A percentile compares a stretch with the other conserved stretches of the same genome.
phyloP scores from a whole-genome alignment of 2,329 filamentous ascomycete genomes.

The Aspergillus costaricaensis region DNA sequence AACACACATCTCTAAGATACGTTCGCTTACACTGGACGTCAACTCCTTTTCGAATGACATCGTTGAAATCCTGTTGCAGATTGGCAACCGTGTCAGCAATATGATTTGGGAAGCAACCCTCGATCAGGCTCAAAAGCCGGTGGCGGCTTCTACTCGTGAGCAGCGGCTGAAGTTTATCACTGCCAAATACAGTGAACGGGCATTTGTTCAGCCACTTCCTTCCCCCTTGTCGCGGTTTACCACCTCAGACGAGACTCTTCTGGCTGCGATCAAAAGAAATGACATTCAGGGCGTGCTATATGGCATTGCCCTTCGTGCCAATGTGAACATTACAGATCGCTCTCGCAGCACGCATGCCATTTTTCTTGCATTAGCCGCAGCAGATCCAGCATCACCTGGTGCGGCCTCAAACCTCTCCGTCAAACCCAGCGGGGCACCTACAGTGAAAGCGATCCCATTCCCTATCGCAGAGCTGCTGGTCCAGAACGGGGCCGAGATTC shows the following conservation, averaged over 20 bases:
- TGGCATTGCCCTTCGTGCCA: slow-evolving; percentile 80
- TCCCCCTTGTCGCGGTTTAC: slow-evolving; percentile 72
- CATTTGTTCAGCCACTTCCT: slow-evolving; percentile 74
- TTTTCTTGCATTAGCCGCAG: slow-evolving; percentile 87
- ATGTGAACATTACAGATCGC: slow-evolving; percentile 82
- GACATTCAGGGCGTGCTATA: slow-evolving; percentile 93
- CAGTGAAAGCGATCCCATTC: slow-evolving; percentile 64
- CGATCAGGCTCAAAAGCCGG: slow-evolving; percentile 72
- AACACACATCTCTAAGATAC: slow-evolving; percentile 96
- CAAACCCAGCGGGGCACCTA: slow-evolving; percentile 36
- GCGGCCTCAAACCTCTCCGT: slow-evolving; percentile 37
- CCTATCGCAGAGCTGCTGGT: slow-evolving; percentile 86
- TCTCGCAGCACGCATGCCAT: slow-evolving; percentile 86
- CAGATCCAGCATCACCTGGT: slow-evolving; percentile 79
- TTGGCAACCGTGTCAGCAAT: slow-evolving; percentile 94
- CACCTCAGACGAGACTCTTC: slow-evolving; percentile 80
- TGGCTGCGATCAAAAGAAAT: slow-evolving; percentile 93
- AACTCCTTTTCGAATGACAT: slow-evolving; percentile 97
- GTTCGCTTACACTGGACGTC: slow-evolving; percentile 91
- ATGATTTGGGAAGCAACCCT: slow-evolving; percentile 93
- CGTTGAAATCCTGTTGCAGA: slow-evolving; percentile 84
- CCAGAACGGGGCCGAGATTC: slow-evolving; percentile 92
- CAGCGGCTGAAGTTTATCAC: slow-evolving; percentile 94
- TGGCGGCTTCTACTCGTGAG: slow-evolving; percentile 77
- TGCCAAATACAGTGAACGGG: slow-evolving; percentile 84